Base-by-base conservation (phyloP, 176 grass and related monocot species). In the Pharus latifolius region DNA sequence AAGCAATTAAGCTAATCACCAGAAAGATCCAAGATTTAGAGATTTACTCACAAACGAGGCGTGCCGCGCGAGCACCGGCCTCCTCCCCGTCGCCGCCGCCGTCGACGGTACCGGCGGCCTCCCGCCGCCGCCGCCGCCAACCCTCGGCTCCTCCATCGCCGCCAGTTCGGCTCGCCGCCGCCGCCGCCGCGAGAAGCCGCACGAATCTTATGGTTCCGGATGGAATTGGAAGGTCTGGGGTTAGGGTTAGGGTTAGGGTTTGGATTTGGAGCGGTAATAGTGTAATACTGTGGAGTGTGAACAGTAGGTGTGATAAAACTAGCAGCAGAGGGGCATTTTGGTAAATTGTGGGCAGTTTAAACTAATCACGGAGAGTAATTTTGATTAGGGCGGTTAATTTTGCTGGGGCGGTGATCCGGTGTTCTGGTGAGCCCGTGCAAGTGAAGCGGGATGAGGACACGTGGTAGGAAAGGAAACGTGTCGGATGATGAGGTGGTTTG, bases 41-140 rank as follows among this genome's bases (percentile, higher is more conserved):
- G 23, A 19, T 16, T 7, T 7, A 85, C 90, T 88, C 46, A 98
- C 90, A 27, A 93, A 92, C 4, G 90, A 91, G 35, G 78, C 71
- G 52, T 93, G 90, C 50, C 75, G 78, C 58, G 84, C 54, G 44
- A 98, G 90, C 78, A 52, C 57, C 22, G 84, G 67, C 74, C 24
- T 88, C 65, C 84, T 72, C 11, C 56, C 62, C 50, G 76, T 35
- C 18, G 78, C 74, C 19, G 10, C 29, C 72, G 12, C 6, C 44
- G 29, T 35, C 32, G 72, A 24, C 33, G 89, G 89, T 71, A 85
- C 76, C 31, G 81, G 89, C 63, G 81, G 89, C 78, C 65, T 62
- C 1, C 81, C 84, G 1, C 25, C 77, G 28, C 78, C 71, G 17
- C 72, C 80, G 30, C 74, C 61, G 26, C 72, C 77, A 35, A 65